phyloP scores from a whole-genome alignment of 202 grass and related monocot genomes.

The Digitaria exilis region DNA sequence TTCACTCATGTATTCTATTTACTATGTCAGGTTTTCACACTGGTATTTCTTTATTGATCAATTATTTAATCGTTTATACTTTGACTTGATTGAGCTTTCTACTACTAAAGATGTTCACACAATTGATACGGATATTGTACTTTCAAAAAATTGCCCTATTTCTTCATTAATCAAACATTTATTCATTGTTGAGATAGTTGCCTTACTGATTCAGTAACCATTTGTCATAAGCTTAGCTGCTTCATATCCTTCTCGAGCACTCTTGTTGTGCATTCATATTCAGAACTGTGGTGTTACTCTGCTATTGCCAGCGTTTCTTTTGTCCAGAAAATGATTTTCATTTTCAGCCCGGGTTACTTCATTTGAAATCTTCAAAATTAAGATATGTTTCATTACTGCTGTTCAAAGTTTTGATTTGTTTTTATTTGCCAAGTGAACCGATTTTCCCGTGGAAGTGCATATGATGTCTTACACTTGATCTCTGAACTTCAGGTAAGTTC shows the following conservation, averaged over 20 bases:
- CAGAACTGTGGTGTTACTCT: not conserved
- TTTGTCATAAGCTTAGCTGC: not conserved
- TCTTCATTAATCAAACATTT: not conserved
- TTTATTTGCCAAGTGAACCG: not conserved
- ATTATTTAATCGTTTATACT: not conserved
- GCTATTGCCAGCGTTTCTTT: not conserved
- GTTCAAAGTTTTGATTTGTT: not conserved
- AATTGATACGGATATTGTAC: not conserved
- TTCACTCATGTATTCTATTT: not conserved
- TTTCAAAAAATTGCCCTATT: not conserved
- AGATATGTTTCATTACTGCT: slow-evolving; percentile 1
- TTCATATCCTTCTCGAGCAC: slow-evolving; percentile 15
- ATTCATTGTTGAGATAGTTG: not conserved
- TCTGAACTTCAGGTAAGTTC: slow-evolving; percentile 97
- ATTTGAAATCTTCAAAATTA: not conserved
- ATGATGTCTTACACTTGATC: slow-evolving; percentile 93
- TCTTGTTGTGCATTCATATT: not conserved
- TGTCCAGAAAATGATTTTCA: not conserved
- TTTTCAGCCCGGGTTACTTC: not conserved
- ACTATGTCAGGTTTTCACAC: not conserved
- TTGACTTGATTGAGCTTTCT: not conserved
- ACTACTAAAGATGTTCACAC: not conserved
- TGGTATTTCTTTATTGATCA: not conserved
- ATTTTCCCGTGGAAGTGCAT: slow-evolving; percentile 12
- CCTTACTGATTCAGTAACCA: not conserved